These are phyloP conservation scores for Pleurotus sapidus DNA, from an alignment of 768 basidiomycete genomes.

Conservation along the genomic window DNA sequence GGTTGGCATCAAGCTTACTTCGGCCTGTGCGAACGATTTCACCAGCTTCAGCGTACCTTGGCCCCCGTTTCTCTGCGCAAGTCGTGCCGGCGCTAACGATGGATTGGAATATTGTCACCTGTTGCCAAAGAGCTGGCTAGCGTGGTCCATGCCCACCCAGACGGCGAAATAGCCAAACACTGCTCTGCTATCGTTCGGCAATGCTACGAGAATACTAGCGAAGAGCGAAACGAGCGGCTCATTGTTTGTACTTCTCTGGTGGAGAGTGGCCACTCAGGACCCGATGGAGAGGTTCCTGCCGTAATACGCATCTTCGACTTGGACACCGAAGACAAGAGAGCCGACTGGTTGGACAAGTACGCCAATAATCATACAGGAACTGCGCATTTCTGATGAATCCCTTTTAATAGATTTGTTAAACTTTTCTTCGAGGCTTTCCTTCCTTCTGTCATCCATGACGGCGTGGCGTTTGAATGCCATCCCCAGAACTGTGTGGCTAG, in stretches of 20 bases:
- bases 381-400: conserved; percentile 2
- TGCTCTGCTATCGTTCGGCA: conserved; percentile 53
- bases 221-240: conserved; percentile 44
- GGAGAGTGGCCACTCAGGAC: conserved; percentile 49
- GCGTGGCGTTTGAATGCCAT: conserved; percentile 59
- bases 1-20: conserved; percentile 55
- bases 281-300: conserved; percentile 41
- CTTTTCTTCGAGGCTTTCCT: conserved; percentile 54
- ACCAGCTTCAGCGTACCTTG: conserved; percentile 54
- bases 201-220: conserved; percentile 45
- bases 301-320: conserved; percentile 50
- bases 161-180: conserved; percentile 52
- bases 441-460: conserved; percentile 49
- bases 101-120: conserved; percentile 44
- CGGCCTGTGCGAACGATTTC: conserved; percentile 58
- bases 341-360: conserved; percentile 50
- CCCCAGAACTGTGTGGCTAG: conserved; percentile 59
- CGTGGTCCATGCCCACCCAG: conserved; percentile 42
- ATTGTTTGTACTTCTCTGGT: conserved; percentile 59
- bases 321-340: conserved; percentile 46
- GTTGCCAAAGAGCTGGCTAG: conserved; percentile 57
- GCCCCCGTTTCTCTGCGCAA: conserved; percentile 51
- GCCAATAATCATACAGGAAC: conserved; percentile 8
- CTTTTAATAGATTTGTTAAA: conserved; percentile 36
- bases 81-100: conserved; percentile 48